Percentiles rank a stretch among this genome's conserved stretches.
phyloP scores from a whole-genome alignment of 495 filamentous ascomycete genomes.

The Penicillium angulare region DNA sequence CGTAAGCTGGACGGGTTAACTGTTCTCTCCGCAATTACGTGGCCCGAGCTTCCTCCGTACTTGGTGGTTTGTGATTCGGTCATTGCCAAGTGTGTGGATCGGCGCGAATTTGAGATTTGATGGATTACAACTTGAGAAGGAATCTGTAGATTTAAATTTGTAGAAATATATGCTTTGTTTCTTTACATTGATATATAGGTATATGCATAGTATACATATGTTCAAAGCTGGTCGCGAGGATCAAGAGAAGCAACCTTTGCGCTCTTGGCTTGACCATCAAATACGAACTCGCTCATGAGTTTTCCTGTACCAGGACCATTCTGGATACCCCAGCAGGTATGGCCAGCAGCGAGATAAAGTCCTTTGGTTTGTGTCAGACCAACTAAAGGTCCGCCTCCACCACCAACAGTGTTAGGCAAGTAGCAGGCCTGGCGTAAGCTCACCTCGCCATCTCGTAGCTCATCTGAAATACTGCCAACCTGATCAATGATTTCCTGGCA shows the following conservation, averaged over 20 bases:
- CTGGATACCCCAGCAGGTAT: constrained; percentile 98
- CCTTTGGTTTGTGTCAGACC: constrained; percentile 74
- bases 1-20: background rate
- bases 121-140: too few relatives aligned
- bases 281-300: constrained; percentile 81
- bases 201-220: constrained; percentile 1
- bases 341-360: constrained; percentile 80
- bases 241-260: constrained; percentile 70
- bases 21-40: constrained; percentile 40
- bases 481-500: constrained; percentile 90
- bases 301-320: constrained; percentile 91
- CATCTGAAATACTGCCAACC: constrained; percentile 71
- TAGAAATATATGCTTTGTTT: background rate
- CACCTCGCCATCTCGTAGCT: constrained; percentile 73
- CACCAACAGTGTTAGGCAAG: constrained; percentile 67
- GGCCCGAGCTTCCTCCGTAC: constrained; percentile 37
- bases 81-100: background rate
- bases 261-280: constrained; percentile 75
- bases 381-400: constrained; percentile 73
- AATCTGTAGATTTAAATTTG: background rate
- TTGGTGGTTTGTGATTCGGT: background rate
- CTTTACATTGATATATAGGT: background rate
- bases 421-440: constrained; percentile 90
- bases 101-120: too few relatives aligned
- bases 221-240: constrained; percentile 55